Conservation (phyloP, 139 green algal species). For the Chlorella ohadii region DNA sequence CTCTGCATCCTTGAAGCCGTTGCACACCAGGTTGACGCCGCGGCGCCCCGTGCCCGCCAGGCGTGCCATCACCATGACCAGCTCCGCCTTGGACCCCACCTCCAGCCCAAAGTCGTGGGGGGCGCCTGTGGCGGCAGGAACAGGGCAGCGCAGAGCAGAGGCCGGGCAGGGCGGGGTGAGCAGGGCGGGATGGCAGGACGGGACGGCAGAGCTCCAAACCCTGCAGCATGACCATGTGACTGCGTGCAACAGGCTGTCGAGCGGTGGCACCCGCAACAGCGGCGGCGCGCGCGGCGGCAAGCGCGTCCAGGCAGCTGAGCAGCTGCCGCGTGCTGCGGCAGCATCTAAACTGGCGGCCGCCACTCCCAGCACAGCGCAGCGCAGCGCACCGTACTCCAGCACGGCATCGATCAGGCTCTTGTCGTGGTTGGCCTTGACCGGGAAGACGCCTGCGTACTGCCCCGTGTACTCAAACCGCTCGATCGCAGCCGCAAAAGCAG, state of each 20-base stretch:
- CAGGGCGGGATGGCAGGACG: not conserved
- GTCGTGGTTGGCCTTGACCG: slow-evolving; percentile 78
- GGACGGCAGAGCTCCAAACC: too few relatives aligned
- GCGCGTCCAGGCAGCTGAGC: not conserved
- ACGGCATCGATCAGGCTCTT: slow-evolving; percentile 56
- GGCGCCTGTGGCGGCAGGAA: too few relatives aligned
- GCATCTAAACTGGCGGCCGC: not conserved
- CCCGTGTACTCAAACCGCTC: slow-evolving; percentile 39
- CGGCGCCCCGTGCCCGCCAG: slow-evolving; percentile 26
- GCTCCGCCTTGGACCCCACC: slow-evolving; percentile 74
- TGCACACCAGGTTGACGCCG: slow-evolving; percentile 67
- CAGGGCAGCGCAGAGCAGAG: too few relatives aligned
- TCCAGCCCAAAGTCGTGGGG: slow-evolving; percentile 64
- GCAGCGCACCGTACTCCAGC: slow-evolving; percentile 41
- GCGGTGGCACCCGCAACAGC: too few relatives aligned
- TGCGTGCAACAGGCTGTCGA: too few relatives aligned
- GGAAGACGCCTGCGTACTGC: slow-evolving; percentile 64
- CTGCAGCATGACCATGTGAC: too few relatives aligned
- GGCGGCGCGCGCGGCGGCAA: too few relatives aligned
- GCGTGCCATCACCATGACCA: slow-evolving; percentile 63
- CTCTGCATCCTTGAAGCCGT: slow-evolving; percentile 75
- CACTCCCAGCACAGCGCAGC: not conserved
- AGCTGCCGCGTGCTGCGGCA: not conserved
- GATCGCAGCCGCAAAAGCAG: slow-evolving; percentile 41
- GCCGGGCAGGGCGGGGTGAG: not conserved